These are phyloP conservation scores for Paecilomyces variotii DNA, from an alignment of 2,329 filamentous ascomycete species.

Conservation along the genomic window DNA sequence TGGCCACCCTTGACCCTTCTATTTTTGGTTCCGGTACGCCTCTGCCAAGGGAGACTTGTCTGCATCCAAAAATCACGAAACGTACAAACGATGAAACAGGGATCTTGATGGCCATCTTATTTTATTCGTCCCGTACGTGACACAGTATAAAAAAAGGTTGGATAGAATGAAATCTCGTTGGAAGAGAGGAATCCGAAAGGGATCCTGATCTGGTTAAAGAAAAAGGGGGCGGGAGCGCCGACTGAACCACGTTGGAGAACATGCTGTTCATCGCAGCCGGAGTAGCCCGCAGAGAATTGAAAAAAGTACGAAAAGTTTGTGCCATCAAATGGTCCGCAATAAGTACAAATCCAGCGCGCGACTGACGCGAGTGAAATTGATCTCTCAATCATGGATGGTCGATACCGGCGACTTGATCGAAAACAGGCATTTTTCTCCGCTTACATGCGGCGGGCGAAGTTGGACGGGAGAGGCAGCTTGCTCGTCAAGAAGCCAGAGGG, in stretches of 20 bases:
- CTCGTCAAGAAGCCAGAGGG: conserved; percentile 26
- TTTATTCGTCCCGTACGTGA: not conserved
- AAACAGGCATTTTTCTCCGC: not conserved
- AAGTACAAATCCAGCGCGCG: conserved; percentile 20
- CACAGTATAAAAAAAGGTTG: not conserved
- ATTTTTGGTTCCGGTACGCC: not conserved
- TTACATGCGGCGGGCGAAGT: conserved; percentile 17
- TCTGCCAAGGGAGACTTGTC: not conserved
- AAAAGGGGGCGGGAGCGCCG: not conserved
- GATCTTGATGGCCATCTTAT: not conserved
- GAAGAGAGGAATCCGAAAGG: not conserved
- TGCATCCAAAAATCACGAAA: not conserved
- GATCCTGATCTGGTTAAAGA: not conserved
- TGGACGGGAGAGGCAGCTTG: conserved; percentile 13
- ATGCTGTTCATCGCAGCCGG: not conserved
- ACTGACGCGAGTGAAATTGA: conserved; percentile 9
- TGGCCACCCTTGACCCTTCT: not conserved
- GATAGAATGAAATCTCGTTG: not conserved
- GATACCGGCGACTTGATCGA: conserved; percentile 1
- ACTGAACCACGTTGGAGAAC: not conserved
- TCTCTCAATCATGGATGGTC: conserved; percentile 10
- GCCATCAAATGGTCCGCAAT: conserved; percentile 10
- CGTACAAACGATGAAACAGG: not conserved
- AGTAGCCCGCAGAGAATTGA: conserved; percentile 2
- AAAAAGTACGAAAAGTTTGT: conserved; percentile 9